Evolutionary conservation across 2,329 filamentous ascomycete genomes (phyloP), one percentile per base, ranked within the genome.

Genomic region (Ascosphaera apis): DNA sequence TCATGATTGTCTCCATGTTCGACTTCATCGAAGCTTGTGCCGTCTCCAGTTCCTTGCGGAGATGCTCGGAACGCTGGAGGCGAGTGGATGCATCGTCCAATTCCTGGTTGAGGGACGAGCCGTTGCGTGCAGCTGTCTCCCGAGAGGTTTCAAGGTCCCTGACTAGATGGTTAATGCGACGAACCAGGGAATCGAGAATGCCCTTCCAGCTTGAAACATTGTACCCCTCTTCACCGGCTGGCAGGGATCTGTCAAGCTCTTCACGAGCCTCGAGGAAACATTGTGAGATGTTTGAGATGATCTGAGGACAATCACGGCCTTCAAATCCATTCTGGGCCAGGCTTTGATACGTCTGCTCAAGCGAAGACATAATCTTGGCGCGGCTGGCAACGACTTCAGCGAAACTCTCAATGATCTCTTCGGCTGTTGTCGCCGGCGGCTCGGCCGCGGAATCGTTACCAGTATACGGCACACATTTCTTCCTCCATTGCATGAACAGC

Each of bases 1-100:
- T 57, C 31, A 58, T 48, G n/a, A 53, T 50, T 32, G 58, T 53
- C 3, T 61, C 47, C 50, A 62, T 56, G 36, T 62, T 57, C 15
- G 55, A 49, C 3, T 56, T 53, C n/a, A 57, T 55, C n/a, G 52
- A 50, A 25, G 57, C 51, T 23, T 56, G 50, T 1, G 49, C 47
- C 8, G 53, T 47, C 41, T 61, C 57, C 4, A 62, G 44, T 8
- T 49, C 49, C 9, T 44, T 43, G 31, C 57, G 51, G 36, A 54
- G 55, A 17, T 47, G 48, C 18, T 47, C 48, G 4, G 53, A 51
- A 13, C 49, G 47, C 35, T 60, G 54, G 21, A 55, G 50, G 15
- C 54, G 50, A 23, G 48, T 37, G 15, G 61, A 42, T n/a, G 56
- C 45, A 31, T 48, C 48, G 34, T 62, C 53, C 31, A 63, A 63